Base-by-base conservation (phyloP, 2,329 filamentous ascomycete species). In the Orbilia brochopaga region DNA sequence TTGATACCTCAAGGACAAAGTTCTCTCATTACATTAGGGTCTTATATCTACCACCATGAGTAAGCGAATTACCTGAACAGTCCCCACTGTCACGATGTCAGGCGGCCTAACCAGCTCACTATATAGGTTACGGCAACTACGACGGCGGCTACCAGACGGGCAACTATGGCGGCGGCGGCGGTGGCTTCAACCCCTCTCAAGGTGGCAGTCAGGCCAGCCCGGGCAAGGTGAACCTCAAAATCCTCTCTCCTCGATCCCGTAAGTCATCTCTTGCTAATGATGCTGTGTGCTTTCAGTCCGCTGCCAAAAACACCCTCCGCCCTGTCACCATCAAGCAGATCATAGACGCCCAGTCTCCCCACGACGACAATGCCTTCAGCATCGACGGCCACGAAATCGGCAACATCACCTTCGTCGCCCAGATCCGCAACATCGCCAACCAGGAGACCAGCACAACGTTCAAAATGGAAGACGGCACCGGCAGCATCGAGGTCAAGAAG, bases 271-370 rank as follows among this genome's bases (percentile, higher is more conserved):
- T 32, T 56, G 8, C 54, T 54, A 52, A 66, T 48, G 8, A 8
- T 24, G 19, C 21, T 27, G 1, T 46, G 3, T 23, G 15, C 30
- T 4, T 23, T 2, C 10, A 62, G 73, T 53, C 70, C 50, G 50
- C 74, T 58, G 35, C 42, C 37, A 69, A 59, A 50, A 74, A 97
- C 77, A 92, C 91, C 19, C 85, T 99, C 58, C 90, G 94, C 50
- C 92, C 94, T 0, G 90, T 97, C 52, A 99, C 94, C 10, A 91
- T 97, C 81, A 97, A 97, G 80, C 94, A 99, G 81, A 85, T 97
- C 66, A 83, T 92, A 78, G 91, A 95, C 74, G 90, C 91, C 74
- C 85, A 89, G 74, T 88, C 91, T 80, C 85, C 88, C 42, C 88
- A 90, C 79, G 86, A 87, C 1, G 86, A 88, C 69, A 87, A 87